Percentiles rank a stretch among this genome's conserved stretches.
Evolutionary conservation across 1,284 basidiomycete species (phyloP).

Genomic region (Phlebopus sp.): DNA sequence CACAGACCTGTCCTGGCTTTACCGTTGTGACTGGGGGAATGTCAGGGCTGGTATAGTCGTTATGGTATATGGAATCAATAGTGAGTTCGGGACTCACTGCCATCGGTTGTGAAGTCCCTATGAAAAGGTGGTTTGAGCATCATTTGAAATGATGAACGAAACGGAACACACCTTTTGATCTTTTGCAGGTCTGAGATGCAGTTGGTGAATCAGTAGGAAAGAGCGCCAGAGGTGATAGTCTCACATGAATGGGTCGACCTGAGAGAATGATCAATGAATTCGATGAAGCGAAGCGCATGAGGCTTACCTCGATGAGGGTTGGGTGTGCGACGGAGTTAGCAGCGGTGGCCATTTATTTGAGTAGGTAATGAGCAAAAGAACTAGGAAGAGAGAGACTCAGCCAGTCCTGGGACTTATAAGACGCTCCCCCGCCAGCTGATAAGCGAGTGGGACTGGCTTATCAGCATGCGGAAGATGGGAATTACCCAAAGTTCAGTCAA

Average conservation of each 20-base stretch:
- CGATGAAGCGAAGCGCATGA: background rate
- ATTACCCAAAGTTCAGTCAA: background rate
- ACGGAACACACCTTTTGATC: constrained; percentile 51
- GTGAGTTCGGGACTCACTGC: constrained; percentile 51
- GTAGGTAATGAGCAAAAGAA: constrained; percentile 10
- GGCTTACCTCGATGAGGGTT: constrained; percentile 41
- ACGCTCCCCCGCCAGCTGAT: background rate
- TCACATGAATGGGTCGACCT: constrained; percentile 32
- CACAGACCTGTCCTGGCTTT: constrained; percentile 57
- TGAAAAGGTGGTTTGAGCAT: background rate
- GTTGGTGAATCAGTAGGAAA: background rate
- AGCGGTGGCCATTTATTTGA: constrained; percentile 49
- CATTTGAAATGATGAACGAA: background rate
- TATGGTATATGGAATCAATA: background rate
- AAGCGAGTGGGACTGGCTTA: background rate
- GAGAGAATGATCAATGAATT: constrained; percentile 1
- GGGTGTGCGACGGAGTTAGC: constrained; percentile 57
- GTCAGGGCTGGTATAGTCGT: constrained; percentile 47
- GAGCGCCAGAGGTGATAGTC: background rate
- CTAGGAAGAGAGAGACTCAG: background rate
- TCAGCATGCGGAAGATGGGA: background rate
- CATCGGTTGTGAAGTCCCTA: constrained; percentile 70
- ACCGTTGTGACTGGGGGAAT: constrained; percentile 65
- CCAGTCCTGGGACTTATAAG: background rate
- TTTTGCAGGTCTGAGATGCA: constrained; percentile 47